A percentile compares a stretch with the other conserved stretches of the same genome.
Evolutionary conservation across 768 basidiomycete species (phyloP).

Genomic region (Suillus cothurnatus): DNA sequence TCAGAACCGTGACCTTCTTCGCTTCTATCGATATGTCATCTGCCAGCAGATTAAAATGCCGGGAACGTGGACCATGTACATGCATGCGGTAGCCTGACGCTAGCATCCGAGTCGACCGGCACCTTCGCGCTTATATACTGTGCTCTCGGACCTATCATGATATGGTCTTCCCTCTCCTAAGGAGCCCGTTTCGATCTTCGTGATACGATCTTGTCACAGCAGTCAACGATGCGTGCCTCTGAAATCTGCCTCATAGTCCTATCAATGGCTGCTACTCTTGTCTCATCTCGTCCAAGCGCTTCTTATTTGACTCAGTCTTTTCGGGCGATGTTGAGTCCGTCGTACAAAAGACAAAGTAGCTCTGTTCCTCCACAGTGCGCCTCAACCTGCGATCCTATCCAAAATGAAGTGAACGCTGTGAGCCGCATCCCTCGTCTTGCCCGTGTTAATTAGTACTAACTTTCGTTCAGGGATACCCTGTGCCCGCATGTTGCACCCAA

Average conservation of each 20-base stretch:
- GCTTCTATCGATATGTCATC: background rate
- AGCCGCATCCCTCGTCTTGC: conserved; percentile 5
- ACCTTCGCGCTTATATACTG: too few relatives aligned
- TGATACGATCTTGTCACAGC: background rate
- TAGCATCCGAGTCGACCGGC: too few relatives aligned
- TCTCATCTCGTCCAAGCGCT: conserved; percentile 9
- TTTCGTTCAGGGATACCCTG: conserved; percentile 27
- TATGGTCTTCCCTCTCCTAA: too few relatives aligned
- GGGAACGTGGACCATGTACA: background rate
- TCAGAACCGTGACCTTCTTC: background rate
- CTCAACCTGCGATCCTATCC: conserved; percentile 25
- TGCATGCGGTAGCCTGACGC: background rate
- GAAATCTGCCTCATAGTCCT: conserved; percentile 6
- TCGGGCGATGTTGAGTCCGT: conserved; percentile 4
- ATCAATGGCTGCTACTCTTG: conserved; percentile 6
- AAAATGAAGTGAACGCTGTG: conserved; percentile 26
- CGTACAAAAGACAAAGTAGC: conserved; percentile 21
- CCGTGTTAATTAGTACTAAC: conserved; percentile 13
- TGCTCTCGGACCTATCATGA: too few relatives aligned
- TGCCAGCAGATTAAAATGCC: background rate
- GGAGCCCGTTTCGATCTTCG: background rate
- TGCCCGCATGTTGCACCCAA: conserved; percentile 40
- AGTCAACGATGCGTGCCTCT: conserved; percentile 20
- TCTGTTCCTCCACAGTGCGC: conserved; percentile 27
- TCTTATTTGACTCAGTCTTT: conserved; percentile 10